Evolutionary conservation across 2,329 filamentous ascomycete species (phyloP).

Genomic region (Tolypocladium amazonense): DNA sequence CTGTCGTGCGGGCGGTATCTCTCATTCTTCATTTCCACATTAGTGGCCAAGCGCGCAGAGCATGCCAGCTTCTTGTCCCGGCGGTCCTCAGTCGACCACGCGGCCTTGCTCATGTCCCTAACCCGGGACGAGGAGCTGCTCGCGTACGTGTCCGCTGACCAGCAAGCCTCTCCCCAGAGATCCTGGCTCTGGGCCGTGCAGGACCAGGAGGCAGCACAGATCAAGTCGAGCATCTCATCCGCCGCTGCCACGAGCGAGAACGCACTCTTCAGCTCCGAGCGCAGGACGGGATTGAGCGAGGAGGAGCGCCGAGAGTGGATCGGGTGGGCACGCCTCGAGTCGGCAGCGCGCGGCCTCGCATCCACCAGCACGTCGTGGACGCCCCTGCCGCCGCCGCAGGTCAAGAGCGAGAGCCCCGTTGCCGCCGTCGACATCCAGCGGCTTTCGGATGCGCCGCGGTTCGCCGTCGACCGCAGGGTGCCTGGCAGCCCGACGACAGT

Average conservation of each 20-base stretch:
- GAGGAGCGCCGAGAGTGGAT: slow-evolving; percentile 60
- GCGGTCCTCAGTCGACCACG: slow-evolving; percentile 19
- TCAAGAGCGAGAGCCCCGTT: slow-evolving; percentile 22
- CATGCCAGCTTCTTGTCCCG: slow-evolving; percentile 27
- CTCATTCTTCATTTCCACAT: slow-evolving; percentile 63
- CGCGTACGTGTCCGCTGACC: slow-evolving; percentile 74
- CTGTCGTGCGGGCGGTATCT: slow-evolving; percentile 71
- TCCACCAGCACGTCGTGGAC: slow-evolving; percentile 20
- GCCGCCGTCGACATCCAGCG: slow-evolving; percentile 16
- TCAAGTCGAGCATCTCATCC: slow-evolving; percentile 7
- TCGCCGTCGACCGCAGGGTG: slow-evolving; percentile 14
- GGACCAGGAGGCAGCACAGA: slow-evolving; percentile 32
- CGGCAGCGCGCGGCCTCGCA: slow-evolving; percentile 21
- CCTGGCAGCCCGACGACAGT: slow-evolving; percentile 14
- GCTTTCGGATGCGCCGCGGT: slow-evolving; percentile 18
- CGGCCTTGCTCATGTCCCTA: slow-evolving; percentile 20
- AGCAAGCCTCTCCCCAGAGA: slow-evolving; percentile 67
- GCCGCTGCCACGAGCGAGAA: slow-evolving; percentile 20
- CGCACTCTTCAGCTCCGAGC: slow-evolving; percentile 33
- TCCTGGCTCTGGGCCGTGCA: slow-evolving; percentile 74
- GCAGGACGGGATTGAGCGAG: slow-evolving; percentile 39
- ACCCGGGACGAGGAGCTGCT: slow-evolving; percentile 74
- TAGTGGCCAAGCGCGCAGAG: slow-evolving; percentile 46
- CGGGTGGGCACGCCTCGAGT: slow-evolving; percentile 69
- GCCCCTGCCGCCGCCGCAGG: slow-evolving; percentile 18